Conservation (phyloP, 108 stramenopile genomes). For the Stephanodiscus minutulus region DNA sequence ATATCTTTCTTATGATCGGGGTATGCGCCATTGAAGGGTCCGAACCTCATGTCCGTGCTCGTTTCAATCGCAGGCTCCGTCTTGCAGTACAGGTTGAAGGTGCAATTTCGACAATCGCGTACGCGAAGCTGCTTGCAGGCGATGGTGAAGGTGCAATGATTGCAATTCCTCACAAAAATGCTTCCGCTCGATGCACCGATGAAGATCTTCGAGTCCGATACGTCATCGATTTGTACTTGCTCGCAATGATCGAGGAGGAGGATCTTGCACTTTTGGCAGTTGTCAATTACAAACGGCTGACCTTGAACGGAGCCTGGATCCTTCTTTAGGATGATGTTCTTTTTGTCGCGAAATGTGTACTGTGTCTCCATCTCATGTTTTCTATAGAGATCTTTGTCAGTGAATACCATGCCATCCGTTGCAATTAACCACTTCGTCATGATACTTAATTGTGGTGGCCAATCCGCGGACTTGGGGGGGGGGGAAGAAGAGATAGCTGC, state of each 20-base stretch:
- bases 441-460: background rate
- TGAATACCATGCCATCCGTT: constrained; percentile 75
- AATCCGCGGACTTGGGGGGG: too few relatives aligned
- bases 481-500: too few relatives aligned
- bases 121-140: constrained; percentile 83
- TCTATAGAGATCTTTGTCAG: constrained; percentile 45
- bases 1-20: constrained; percentile 47
- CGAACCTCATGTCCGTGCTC: constrained; percentile 53
- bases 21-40: constrained; percentile 75
- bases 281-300: constrained; percentile 68
- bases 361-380: constrained; percentile 75
- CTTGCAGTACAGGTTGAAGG: constrained; percentile 70
- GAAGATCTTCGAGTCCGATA: constrained; percentile 62
- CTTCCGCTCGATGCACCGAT: constrained; percentile 76
- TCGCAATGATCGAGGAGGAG: constrained; percentile 66
- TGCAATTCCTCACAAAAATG: constrained; percentile 76
- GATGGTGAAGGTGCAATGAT: constrained; percentile 65
- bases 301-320: constrained; percentile 64
- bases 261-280: constrained; percentile 60
- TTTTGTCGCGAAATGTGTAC: constrained; percentile 67
- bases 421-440: constrained; percentile 54
- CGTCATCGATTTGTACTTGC: constrained; percentile 72
- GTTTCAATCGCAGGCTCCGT: constrained; percentile 85
- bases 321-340: constrained; percentile 52
- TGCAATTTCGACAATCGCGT: constrained; percentile 71